phyloP scores from a whole-genome alignment of 805 yeast genomes.

The Metschnikowia lunata region DNA sequence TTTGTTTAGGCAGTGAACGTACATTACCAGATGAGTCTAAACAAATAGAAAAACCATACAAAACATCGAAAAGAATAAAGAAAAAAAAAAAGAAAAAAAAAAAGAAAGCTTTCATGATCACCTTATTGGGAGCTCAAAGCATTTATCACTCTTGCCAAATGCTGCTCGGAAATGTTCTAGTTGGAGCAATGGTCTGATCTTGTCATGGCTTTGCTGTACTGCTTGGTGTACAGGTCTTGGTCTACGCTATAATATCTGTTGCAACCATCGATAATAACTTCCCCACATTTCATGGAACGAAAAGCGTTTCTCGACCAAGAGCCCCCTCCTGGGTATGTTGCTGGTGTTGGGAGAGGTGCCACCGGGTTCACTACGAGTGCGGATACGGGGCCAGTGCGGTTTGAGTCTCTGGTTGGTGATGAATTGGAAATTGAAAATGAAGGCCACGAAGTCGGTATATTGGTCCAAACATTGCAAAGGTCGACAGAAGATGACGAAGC shows the following conservation, averaged over 20 bases:
- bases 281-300: slow-evolving; percentile 12
- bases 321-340: slow-evolving; percentile 85
- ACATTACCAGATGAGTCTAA: too few relatives aligned
- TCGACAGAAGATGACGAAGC: slow-evolving; percentile 74
- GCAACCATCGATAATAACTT: background rate
- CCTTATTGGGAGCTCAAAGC: too few relatives aligned
- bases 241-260: background rate
- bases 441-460: slow-evolving; percentile 29
- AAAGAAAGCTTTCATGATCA: too few relatives aligned
- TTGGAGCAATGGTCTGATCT: background rate
- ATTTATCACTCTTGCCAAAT: background rate
- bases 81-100: too few relatives aligned
- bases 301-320: slow-evolving; percentile 65
- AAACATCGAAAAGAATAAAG: too few relatives aligned
- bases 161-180: background rate
- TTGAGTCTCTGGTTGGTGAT: slow-evolving; percentile 15
- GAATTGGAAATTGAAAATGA: slow-evolving; percentile 27
- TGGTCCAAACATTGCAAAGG: slow-evolving; percentile 17
- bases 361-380: slow-evolving; percentile 87
- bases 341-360: slow-evolving; percentile 95
- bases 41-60: too few relatives aligned
- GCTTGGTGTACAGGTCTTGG: slow-evolving; percentile 2
- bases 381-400: slow-evolving; percentile 49
- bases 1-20: too few relatives aligned
- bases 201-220: background rate